phyloP scores from a whole-genome alignment of 495 filamentous ascomycete species.

The Tuber calosporum region DNA sequence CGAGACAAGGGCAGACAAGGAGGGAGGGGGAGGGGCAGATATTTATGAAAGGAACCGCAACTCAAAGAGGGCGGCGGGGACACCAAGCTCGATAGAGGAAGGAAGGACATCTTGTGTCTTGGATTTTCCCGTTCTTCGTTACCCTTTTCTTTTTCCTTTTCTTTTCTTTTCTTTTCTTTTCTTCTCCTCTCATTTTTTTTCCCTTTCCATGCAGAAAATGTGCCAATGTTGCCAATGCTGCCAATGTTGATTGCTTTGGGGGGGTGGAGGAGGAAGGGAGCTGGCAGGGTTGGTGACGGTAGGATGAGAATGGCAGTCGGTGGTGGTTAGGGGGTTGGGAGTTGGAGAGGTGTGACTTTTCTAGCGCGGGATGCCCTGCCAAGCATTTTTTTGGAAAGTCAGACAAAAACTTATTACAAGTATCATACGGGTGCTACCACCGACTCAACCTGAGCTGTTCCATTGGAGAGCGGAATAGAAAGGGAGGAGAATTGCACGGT shows the following conservation, averaged over 20 bases:
- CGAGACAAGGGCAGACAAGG: background rate
- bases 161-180: background rate
- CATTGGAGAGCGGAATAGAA: background rate
- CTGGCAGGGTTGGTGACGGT: background rate
- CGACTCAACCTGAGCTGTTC: background rate
- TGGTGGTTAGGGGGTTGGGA: background rate
- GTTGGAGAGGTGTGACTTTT: background rate
- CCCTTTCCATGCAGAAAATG: background rate
- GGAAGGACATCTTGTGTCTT: background rate
- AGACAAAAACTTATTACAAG: background rate
- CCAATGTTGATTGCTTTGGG: background rate
- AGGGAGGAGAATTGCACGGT: background rate
- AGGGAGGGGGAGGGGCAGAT: background rate
- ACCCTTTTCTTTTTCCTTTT: background rate
- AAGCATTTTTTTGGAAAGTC: background rate
- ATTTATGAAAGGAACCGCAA: background rate
- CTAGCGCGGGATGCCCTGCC: background rate
- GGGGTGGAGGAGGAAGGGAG: background rate
- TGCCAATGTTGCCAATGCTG: conserved; percentile 3
- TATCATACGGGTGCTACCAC: background rate
- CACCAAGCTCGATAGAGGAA: background rate
- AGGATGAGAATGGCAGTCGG: background rate
- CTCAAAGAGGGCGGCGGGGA: background rate
- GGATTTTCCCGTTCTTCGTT: background rate
- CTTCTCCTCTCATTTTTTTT: no score